phyloP scores from a whole-genome alignment of 2,329 filamentous ascomycete genomes.

The Huntiella omanensis region DNA sequence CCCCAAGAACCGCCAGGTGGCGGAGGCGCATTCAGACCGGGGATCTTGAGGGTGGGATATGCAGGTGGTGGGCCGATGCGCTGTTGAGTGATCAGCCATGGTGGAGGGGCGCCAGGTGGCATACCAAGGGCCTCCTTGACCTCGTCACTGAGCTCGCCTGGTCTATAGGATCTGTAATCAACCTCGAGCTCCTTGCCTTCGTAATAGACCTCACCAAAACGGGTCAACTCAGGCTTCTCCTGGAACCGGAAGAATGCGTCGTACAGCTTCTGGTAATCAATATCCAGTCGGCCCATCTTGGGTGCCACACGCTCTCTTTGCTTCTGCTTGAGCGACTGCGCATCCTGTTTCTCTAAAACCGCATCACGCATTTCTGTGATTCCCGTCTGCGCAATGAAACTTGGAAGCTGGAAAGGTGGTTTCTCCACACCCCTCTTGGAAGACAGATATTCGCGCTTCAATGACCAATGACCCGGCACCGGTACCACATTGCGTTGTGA shows the following conservation, averaged over 20 bases:
- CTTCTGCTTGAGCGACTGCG: constrained; percentile 83
- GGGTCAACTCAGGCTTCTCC: constrained; percentile 81
- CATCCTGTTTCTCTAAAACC: constrained; percentile 84
- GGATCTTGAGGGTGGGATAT: constrained; percentile 87
- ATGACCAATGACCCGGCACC: constrained; percentile 80
- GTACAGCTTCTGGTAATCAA: constrained; percentile 96
- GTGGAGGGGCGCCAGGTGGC: constrained; percentile 77
- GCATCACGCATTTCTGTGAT: constrained; percentile 97
- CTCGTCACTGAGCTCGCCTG: constrained; percentile 76
- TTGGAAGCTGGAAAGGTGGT: constrained; percentile 74
- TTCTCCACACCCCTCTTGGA: constrained; percentile 97
- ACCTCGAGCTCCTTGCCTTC: constrained; percentile 98
- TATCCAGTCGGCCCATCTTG: constrained; percentile 93
- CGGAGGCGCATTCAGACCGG: constrained; percentile 82
- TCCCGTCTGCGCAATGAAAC: constrained; percentile 93
- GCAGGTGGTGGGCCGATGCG: constrained; percentile 82
- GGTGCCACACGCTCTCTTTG: constrained; percentile 84
- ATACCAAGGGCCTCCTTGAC: constrained; percentile 88
- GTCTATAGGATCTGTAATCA: constrained; percentile 73
- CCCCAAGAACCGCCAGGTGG: constrained; percentile 84
- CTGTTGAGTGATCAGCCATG: constrained; percentile 95
- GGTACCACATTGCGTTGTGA: constrained; percentile 88
- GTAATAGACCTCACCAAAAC: constrained; percentile 98
- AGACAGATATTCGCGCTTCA: constrained; percentile 93
- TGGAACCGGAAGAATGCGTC: constrained; percentile 97